phyloP scores from a whole-genome alignment of 768 basidiomycete genomes.

The Psilocybe cubensis region DNA sequence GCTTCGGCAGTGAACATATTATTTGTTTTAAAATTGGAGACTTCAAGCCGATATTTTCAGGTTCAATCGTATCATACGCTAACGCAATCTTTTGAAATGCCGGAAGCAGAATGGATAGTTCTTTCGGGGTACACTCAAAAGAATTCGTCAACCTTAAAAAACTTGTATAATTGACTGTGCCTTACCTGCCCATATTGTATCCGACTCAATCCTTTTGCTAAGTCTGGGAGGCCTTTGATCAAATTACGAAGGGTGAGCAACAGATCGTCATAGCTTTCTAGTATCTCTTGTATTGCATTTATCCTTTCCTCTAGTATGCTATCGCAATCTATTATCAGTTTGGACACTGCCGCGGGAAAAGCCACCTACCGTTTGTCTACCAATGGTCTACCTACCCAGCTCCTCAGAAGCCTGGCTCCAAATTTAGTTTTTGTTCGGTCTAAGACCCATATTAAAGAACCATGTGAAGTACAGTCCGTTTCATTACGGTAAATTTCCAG shows the following conservation, averaged over 20 bases:
- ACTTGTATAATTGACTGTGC: neutral
- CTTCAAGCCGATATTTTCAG: conserved; percentile 56
- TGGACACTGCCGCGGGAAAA: neutral
- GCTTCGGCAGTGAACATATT: conserved; percentile 65
- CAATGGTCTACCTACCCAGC: conserved; percentile 88
- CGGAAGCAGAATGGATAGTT: conserved; percentile 74
- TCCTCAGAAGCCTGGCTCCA: conserved; percentile 80
- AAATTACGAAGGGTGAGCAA: conserved; percentile 69
- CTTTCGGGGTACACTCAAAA: conserved; percentile 77
- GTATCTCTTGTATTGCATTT: conserved; percentile 86
- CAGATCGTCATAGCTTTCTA: conserved; percentile 58
- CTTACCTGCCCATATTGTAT: conserved; percentile 90
- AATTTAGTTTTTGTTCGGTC: conserved; percentile 89
- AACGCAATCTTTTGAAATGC: conserved; percentile 74
- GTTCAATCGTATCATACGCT: conserved; percentile 55
- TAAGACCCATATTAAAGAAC: conserved; percentile 84
- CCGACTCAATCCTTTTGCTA: conserved; percentile 82
- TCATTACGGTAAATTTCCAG: conserved; percentile 94
- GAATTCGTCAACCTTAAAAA: neutral
- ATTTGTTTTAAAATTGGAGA: conserved; percentile 74
- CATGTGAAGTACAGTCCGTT: conserved; percentile 72
- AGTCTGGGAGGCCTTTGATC: conserved; percentile 82
- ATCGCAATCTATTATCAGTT: neutral
- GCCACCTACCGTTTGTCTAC: conserved; percentile 69
- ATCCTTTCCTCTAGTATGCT: conserved; percentile 78